Evolutionary conservation across 768 basidiomycete species (phyloP).

Genomic region (Pleurotus djamor): DNA sequence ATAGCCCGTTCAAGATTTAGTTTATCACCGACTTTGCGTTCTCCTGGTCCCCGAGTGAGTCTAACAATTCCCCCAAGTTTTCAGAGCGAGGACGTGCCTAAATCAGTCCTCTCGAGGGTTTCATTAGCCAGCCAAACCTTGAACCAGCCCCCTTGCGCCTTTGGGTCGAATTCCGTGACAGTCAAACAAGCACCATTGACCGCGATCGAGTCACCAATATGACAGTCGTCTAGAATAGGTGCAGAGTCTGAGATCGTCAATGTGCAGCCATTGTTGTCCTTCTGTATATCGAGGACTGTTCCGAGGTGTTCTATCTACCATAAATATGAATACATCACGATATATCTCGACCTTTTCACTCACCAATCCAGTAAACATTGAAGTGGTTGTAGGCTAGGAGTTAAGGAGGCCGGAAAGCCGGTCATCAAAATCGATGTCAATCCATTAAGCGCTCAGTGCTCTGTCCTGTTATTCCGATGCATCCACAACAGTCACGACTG

Average conservation of each 20-base stretch:
- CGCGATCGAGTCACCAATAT: constrained; percentile 92
- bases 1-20: constrained; percentile 96
- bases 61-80: background rate
- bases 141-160: constrained; percentile 73
- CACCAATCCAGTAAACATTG: constrained; percentile 83
- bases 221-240: constrained; percentile 83
- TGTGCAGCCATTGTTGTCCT: constrained; percentile 76
- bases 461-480: background rate
- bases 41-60: constrained; percentile 45
- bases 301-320: constrained; percentile 88
- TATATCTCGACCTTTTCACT: constrained; percentile 20
- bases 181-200: constrained; percentile 90
- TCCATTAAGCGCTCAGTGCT: too few relatives aligned
- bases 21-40: constrained; percentile 72
- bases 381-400: background rate
- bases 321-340: constrained; percentile 6
- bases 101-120: constrained; percentile 86
- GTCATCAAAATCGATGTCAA: background rate
- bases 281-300: constrained; percentile 59
- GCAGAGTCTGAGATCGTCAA: constrained; percentile 72
- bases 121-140: constrained; percentile 96
- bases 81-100: constrained; percentile 49
- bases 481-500: background rate
- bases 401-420: background rate
- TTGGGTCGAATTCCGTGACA: constrained; percentile 77